Conservation (phyloP, 2,329 filamentous ascomycete genomes). For the Aspergillus alliaceus region DNA sequence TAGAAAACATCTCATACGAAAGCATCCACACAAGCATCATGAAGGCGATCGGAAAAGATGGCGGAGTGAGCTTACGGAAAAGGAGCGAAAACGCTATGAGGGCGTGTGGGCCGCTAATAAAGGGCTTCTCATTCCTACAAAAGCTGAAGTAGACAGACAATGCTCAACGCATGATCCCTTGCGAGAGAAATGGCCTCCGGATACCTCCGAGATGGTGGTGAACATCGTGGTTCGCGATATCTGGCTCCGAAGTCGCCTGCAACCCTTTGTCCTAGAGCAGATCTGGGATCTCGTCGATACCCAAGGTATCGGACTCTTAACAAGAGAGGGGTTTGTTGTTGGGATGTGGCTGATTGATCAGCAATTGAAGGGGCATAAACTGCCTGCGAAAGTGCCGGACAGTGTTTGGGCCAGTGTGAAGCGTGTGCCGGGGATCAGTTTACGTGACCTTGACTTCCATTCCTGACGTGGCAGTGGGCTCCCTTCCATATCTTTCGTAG, state of each 20-base stretch:
- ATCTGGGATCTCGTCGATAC: conserved; percentile 49
- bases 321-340: conserved; percentile 50
- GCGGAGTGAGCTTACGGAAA: conserved; percentile 45
- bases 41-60: conserved; percentile 50
- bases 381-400: conserved; percentile 45
- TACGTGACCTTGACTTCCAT: conserved; percentile 4
- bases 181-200: conserved; percentile 21
- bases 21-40: conserved; percentile 50
- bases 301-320: conserved; percentile 37
- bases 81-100: conserved; percentile 50
- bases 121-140: conserved; percentile 37
- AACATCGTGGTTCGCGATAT: conserved; percentile 51
- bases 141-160: conserved; percentile 8
- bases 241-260: conserved; percentile 49
- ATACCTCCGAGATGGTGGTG: conserved; percentile 40
- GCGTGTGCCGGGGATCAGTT: conserved; percentile 40
- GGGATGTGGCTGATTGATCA: conserved; percentile 54
- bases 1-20: conserved; percentile 38
- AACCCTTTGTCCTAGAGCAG: conserved; percentile 38
- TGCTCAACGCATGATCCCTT: conserved; percentile 10
- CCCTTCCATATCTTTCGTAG: background rate
- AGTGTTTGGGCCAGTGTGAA: conserved; percentile 50
- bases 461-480: background rate
- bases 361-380: conserved; percentile 47
- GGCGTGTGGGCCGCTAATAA: conserved; percentile 53